phyloP scores from a whole-genome alignment of 169 alveolate genomes.

The Plasmodium vinckei region DNA sequence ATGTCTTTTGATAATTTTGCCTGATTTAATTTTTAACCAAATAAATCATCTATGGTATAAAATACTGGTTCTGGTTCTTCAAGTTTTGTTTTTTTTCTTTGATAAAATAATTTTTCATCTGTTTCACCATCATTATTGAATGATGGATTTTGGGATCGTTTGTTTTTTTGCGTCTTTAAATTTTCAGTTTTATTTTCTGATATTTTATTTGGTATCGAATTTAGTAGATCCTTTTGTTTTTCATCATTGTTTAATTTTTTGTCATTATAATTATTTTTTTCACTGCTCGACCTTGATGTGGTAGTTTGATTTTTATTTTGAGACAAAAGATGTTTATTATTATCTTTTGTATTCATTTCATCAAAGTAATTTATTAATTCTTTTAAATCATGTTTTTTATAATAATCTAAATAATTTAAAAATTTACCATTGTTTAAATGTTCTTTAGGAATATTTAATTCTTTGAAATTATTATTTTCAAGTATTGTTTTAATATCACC shows the following conservation, averaged over 20 bases:
- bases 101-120: slow-evolving; percentile 10
- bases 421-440: slow-evolving; percentile 51
- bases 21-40: not conserved
- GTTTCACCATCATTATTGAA: not conserved
- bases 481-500: slow-evolving; percentile 30
- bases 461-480: slow-evolving; percentile 34
- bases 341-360: not conserved
- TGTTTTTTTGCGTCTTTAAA: slow-evolving; percentile 12
- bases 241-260: not conserved
- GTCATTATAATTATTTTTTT: not conserved
- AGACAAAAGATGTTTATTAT: not conserved
- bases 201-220: not conserved
- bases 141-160: slow-evolving; percentile 26
- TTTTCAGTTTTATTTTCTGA: slow-evolving; percentile 5
- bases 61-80: slow-evolving; percentile 24
- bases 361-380: slow-evolving; percentile 18
- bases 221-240: not conserved
- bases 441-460: slow-evolving; percentile 41
- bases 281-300: not conserved
- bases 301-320: not conserved
- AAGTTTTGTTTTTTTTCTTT: slow-evolving; percentile 31
- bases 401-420: slow-evolving; percentile 40
- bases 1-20: too few relatives aligned
- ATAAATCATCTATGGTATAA: slow-evolving; percentile 40
- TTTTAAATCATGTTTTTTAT: slow-evolving; percentile 40